Evolutionary conservation across 176 grass and related monocot genomes (phyloP).

Genomic region (Phyllostachys edulis): DNA sequence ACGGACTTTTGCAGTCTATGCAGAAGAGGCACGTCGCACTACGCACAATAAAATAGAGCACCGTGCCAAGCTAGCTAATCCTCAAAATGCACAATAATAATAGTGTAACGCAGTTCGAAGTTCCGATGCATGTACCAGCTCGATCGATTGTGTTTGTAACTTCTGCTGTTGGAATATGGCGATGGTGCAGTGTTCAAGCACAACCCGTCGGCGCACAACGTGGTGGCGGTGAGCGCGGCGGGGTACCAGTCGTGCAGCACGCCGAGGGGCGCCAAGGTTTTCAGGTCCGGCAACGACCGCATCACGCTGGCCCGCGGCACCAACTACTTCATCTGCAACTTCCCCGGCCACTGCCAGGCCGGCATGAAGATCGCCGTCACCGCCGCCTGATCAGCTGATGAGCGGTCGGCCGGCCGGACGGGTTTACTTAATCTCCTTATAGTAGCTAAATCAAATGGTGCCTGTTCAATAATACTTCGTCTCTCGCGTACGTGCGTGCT

Average conservation of each 20-base stretch:
- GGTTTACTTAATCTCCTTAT: neutral
- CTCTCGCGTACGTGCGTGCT: neutral
- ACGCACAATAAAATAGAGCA: no score
- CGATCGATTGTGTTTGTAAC: neutral
- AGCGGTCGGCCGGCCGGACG: neutral
- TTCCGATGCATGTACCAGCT: no score
- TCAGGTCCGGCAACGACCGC: slow-evolving; percentile 71
- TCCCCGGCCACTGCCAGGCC: slow-evolving; percentile 67
- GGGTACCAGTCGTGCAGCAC: slow-evolving; percentile 59
- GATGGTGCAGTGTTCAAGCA: slow-evolving; percentile 71
- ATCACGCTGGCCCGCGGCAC: slow-evolving; percentile 65
- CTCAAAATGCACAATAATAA: neutral
- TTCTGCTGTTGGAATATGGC: neutral
- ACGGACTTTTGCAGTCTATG: neutral
- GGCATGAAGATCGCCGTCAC: slow-evolving; percentile 89
- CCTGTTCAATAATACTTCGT: neutral
- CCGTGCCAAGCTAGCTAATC: no score
- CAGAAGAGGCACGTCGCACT: no score
- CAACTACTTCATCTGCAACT: slow-evolving; percentile 87
- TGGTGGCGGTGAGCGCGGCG: slow-evolving; percentile 55
- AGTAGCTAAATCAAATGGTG: neutral
- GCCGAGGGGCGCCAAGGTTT: slow-evolving; percentile 32
- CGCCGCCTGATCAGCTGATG: slow-evolving; percentile 35
- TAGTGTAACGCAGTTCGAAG: no score
- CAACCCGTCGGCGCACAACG: slow-evolving; percentile 66